Conservation (phyloP, 169 alveolate genomes). For the Amoebophrya sp. region DNA sequence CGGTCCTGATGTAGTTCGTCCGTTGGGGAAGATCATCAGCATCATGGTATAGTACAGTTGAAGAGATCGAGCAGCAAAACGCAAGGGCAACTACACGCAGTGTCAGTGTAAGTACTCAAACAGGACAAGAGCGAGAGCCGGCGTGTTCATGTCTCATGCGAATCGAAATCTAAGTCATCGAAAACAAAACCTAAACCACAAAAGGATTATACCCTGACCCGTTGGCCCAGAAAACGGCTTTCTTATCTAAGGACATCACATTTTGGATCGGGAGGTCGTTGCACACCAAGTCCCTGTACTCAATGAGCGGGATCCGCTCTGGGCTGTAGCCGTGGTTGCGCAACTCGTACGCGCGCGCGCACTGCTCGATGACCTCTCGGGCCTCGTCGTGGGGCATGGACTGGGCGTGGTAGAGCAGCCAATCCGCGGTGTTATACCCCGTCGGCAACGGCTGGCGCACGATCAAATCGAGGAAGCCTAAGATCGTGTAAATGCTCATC, state of each 20-base stretch:
- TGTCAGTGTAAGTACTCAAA: too few species aligned
- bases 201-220: too few species aligned
- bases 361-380: neutral
- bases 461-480: neutral
- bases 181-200: too few species aligned
- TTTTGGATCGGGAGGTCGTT: neutral
- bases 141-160: too few species aligned
- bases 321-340: neutral
- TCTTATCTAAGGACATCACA: neutral
- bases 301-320: neutral
- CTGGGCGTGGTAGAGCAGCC: neutral
- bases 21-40: too few species aligned
- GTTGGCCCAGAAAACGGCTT: neutral
- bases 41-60: too few species aligned
- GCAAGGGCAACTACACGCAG: too few species aligned
- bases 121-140: too few species aligned
- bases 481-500: neutral
- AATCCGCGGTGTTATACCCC: neutral
- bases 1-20: too few species aligned
- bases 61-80: too few species aligned
- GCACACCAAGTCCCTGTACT: neutral
- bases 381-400: neutral
- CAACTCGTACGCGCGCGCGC: neutral
- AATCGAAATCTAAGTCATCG: too few species aligned
- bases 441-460: neutral